Evolutionary conservation across 768 basidiomycete species (phyloP), one percentile per base, ranked within the genome.

Genomic region (Tricholoma saponaceum): DNA sequence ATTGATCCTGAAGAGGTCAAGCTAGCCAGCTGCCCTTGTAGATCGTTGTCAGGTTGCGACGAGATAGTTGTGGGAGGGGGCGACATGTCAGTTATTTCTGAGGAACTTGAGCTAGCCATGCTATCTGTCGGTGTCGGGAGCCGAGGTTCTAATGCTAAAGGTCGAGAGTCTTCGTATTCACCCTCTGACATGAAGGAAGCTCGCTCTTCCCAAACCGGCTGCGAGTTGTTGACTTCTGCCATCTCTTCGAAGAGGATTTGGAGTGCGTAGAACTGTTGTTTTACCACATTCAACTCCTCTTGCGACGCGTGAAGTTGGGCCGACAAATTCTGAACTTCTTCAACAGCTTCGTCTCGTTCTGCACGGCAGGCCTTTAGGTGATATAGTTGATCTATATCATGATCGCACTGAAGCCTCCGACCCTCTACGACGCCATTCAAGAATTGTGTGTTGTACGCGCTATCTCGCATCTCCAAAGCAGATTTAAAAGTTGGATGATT

Each of bases 191-290:
- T 10, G 23, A 28, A 23, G 14, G 18, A 5, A n/a, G 23, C 41
- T 39, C 16, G 18, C 8, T 47, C 43, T 22, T 18, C 26, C 37
- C 10, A 33, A n/a, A 22, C 20, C 4, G 25, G 4, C 32, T 52
- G 23, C 22, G n/a, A 35, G 23, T 10, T 28, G 14, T 26, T 8
- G 8, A 52, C 8, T 22, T 59, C 55, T 10, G 26, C 52, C 4
- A 60, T 22, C 6, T 60, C 49, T 2, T 60, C 55, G 13, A 61
- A 59, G 5, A 56, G 35, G 18, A 23, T 52, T 43, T 61, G 58
- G 23, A 71, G 54, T 7, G 66, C 66, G 7, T 64, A 26, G 5
- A 70, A 55, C 7, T 65, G 57, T 41, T 72, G 64, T 41, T 64
- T 54, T 18, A 69, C 50, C 18, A 56, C 53, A 14, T 20, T 5